A percentile compares a stretch with the other conserved stretches of the same genome.
phyloP scores from a whole-genome alignment of 352 stramenopile species.

The Phytophthora agathidicida region DNA sequence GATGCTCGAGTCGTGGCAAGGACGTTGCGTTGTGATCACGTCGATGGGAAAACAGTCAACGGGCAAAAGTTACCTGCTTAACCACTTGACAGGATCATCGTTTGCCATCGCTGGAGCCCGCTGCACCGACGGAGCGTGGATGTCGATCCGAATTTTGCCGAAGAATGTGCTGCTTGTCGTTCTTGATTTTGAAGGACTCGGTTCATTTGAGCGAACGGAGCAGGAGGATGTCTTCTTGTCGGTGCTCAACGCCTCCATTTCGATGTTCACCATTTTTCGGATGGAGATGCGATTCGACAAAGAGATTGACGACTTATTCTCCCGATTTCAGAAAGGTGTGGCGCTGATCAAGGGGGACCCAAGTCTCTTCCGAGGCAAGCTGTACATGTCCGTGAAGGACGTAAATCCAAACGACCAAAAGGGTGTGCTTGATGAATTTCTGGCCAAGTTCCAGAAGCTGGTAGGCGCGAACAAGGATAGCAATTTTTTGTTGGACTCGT shows the following conservation, averaged over 20 bases:
- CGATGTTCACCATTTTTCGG: conserved; percentile 69
- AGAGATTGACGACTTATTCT: conserved; percentile 74
- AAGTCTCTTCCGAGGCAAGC: conserved; percentile 61
- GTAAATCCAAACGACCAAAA: conserved; percentile 77
- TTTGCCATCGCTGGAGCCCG: conserved; percentile 65
- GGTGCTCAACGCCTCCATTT: conserved; percentile 66
- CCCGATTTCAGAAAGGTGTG: conserved; percentile 69
- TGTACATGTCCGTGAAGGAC: conserved; percentile 83
- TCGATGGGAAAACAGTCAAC: conserved; percentile 79
- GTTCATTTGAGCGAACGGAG: conserved; percentile 68
- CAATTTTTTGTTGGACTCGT: conserved; percentile 74
- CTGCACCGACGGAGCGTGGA: conserved; percentile 52
- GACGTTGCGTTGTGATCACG: conserved; percentile 42
- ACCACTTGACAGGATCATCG: conserved; percentile 74
- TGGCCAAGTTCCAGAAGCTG: conserved; percentile 56
- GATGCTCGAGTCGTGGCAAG: conserved; percentile 45
- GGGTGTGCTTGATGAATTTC: conserved; percentile 59
- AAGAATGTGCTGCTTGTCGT: conserved; percentile 62
- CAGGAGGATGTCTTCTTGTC: conserved; percentile 76
- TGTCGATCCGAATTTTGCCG: conserved; percentile 41
- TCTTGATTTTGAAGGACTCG: conserved; percentile 80
- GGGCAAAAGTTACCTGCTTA: conserved; percentile 83
- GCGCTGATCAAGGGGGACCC: conserved; percentile 67
- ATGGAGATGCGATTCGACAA: conserved; percentile 84
- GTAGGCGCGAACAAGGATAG: conserved; percentile 55